Evolutionary conservation across 495 filamentous ascomycete species (phyloP).

Genomic region (Trypethelium eluteriae): DNA sequence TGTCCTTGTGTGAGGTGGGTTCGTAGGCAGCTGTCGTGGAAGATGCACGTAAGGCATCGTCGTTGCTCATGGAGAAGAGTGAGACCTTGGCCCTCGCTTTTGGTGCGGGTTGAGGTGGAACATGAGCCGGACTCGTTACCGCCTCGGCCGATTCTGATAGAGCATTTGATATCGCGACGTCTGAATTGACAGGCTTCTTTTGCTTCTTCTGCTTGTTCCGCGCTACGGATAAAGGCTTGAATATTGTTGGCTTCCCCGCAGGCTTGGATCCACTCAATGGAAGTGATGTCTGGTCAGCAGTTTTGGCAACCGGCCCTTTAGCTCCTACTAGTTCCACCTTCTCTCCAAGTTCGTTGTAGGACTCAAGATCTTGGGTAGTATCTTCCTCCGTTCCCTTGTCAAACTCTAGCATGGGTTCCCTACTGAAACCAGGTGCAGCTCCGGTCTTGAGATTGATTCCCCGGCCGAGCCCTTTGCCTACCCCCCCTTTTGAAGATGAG

Average conservation of each 20-base stretch:
- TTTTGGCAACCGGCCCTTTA: not conserved
- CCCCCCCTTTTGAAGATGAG: constrained; percentile 35
- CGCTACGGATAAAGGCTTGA: constrained; percentile 76
- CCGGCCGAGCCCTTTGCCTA: constrained; percentile 34
- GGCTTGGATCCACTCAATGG: constrained; percentile 54
- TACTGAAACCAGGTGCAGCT: constrained; percentile 67
- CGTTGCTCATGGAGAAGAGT: constrained; percentile 51
- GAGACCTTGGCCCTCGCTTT: constrained; percentile 46
- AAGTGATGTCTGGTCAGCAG: constrained; percentile 30
- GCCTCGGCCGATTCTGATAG: constrained; percentile 13
- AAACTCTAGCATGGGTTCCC: constrained; percentile 36
- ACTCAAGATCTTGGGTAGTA: constrained; percentile 15
- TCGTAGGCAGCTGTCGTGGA: constrained; percentile 38
- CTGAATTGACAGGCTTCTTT: constrained; percentile 20
- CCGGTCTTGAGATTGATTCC: constrained; percentile 72
- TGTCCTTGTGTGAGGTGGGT: constrained; percentile 18
- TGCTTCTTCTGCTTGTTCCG: constrained; percentile 57
- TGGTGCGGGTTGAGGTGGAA: constrained; percentile 24
- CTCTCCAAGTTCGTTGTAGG: constrained; percentile 17
- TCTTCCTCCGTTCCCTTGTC: constrained; percentile 24
- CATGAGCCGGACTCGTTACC: constrained; percentile 17
- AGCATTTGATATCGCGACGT: constrained; percentile 12
- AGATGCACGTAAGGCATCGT: constrained; percentile 24
- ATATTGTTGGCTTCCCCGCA: constrained; percentile 73
- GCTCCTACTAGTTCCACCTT: not conserved